phyloP scores from a whole-genome alignment of 805 yeast species.

The Metschnikowia drakensbergensis region DNA sequence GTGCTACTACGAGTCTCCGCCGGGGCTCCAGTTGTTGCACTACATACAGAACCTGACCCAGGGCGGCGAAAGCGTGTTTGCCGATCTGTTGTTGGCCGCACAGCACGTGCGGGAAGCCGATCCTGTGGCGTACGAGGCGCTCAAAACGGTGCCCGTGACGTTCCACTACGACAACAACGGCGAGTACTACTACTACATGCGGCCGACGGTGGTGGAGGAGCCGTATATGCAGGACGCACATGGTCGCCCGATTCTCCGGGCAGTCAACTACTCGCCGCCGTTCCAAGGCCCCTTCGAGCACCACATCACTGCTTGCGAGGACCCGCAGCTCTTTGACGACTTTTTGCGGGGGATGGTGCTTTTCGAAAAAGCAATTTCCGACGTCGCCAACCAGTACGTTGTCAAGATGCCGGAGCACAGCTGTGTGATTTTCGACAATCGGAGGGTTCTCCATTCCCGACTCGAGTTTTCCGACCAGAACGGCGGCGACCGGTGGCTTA shows the following conservation, averaged over 20 bases:
- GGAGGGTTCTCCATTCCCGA: constrained; percentile 69
- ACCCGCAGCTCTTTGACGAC: constrained; percentile 42
- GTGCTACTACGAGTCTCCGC: constrained; percentile 74
- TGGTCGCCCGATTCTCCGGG: constrained; percentile 40
- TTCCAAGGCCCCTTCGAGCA: constrained; percentile 75
- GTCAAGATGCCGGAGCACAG: constrained; percentile 54
- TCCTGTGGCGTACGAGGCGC: constrained; percentile 59
- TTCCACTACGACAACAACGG: constrained; percentile 63
- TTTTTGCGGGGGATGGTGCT: constrained; percentile 54
- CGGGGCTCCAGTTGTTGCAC: constrained; percentile 71
- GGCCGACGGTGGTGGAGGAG: constrained; percentile 59
- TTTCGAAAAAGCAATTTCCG: constrained; percentile 57
- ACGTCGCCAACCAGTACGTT: constrained; percentile 51
- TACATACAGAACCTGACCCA: constrained; percentile 48
- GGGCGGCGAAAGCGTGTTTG: constrained; percentile 69
- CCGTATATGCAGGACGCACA: constrained; percentile 25
- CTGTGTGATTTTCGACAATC: constrained; percentile 66
- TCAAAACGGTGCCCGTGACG: constrained; percentile 60
- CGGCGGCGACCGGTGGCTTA: constrained; percentile 60
- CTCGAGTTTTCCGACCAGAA: constrained; percentile 37
- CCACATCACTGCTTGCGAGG: constrained; percentile 41
- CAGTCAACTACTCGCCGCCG: constrained; percentile 75
- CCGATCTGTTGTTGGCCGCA: constrained; percentile 68
- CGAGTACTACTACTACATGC: constrained; percentile 55
- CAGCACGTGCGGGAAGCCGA: constrained; percentile 50